phyloP scores from a whole-genome alignment of 1,139 yeast genomes.

The Taphrina populina region DNA sequence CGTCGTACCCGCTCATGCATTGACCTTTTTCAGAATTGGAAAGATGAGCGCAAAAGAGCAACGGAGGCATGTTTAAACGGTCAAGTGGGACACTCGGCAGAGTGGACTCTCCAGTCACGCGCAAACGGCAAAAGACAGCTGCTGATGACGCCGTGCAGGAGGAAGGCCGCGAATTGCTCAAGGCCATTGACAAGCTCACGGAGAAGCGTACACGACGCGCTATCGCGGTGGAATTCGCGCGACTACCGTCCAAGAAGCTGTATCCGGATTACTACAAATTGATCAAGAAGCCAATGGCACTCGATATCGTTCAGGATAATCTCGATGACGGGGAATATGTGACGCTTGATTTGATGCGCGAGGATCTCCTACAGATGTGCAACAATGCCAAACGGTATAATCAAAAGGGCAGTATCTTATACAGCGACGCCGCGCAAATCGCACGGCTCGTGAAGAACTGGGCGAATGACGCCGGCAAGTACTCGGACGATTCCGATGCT shows the following conservation, averaged over 20 bases:
- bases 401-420: slow-evolving; percentile 83
- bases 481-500: slow-evolving; percentile 16
- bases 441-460: slow-evolving; percentile 28
- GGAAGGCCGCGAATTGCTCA: slow-evolving; percentile 20
- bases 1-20: too few species aligned
- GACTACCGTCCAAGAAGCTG: slow-evolving; percentile 68
- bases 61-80: slow-evolving; percentile 24
- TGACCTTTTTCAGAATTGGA: too few species aligned
- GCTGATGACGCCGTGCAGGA: slow-evolving; percentile 12
- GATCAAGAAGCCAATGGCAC: slow-evolving; percentile 48
- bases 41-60: too few species aligned
- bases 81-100: slow-evolving; percentile 21
- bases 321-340: slow-evolving; percentile 35
- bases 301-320: slow-evolving; percentile 42
- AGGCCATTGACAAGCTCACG: slow-evolving; percentile 26
- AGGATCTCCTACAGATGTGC: slow-evolving; percentile 74
- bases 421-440: slow-evolving; percentile 63
- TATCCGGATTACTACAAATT: slow-evolving; percentile 81
- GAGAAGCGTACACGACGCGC: slow-evolving; percentile 38
- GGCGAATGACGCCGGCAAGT: slow-evolving; percentile 18
- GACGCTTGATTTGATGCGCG: slow-evolving; percentile 58
- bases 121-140: slow-evolving; percentile 27
- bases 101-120: slow-evolving; percentile 16
- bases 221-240: slow-evolving; percentile 54
- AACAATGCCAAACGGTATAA: slow-evolving; percentile 83